Percentiles rank a stretch among this genome's conserved stretches.
These are phyloP conservation scores for Sicyos baderoa DNA, from an alignment of 306 rosid species.

Conservation along the genomic window DNA sequence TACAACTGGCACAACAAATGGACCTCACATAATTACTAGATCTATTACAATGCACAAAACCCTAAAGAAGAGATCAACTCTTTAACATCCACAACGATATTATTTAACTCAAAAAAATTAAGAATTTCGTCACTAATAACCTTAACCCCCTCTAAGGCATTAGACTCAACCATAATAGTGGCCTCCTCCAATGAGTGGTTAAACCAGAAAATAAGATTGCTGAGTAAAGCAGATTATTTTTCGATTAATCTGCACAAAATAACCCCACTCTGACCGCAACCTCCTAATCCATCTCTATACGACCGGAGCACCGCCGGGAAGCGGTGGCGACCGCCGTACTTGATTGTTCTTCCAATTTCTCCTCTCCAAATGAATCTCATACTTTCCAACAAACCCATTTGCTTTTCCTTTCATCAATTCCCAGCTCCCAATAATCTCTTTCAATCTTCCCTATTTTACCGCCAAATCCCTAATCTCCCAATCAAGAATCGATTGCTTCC, in stretches of 20 bases:
- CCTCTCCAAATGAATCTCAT: constrained; percentile 41
- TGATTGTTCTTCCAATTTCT: neutral
- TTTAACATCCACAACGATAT: too few species aligned
- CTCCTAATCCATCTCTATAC: neutral
- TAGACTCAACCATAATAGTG: too few species aligned
- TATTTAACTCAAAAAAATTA: too few species aligned
- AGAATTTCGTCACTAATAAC: too few species aligned
- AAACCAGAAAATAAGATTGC: too few species aligned
- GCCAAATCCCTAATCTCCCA: constrained; percentile 24
- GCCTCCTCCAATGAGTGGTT: too few species aligned
- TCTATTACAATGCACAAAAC: too few species aligned
- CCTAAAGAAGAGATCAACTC: too few species aligned
- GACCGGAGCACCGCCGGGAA: constrained; percentile 1
- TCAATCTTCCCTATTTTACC: constrained; percentile 27
- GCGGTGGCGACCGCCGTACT: constrained; percentile 13
- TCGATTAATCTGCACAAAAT: neutral
- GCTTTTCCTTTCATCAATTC: constrained; percentile 23
- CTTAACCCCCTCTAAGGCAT: too few species aligned
- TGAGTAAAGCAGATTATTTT: too few species aligned
- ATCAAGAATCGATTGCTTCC: constrained; percentile 29
- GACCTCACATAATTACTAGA: too few species aligned
- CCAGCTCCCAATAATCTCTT: constrained; percentile 25
- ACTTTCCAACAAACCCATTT: constrained; percentile 25
- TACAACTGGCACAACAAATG: too few species aligned
- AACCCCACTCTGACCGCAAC: neutral